Base-by-base conservation (phyloP, 805 yeast genomes). In the Yamadazyma paraphyllophila region DNA sequence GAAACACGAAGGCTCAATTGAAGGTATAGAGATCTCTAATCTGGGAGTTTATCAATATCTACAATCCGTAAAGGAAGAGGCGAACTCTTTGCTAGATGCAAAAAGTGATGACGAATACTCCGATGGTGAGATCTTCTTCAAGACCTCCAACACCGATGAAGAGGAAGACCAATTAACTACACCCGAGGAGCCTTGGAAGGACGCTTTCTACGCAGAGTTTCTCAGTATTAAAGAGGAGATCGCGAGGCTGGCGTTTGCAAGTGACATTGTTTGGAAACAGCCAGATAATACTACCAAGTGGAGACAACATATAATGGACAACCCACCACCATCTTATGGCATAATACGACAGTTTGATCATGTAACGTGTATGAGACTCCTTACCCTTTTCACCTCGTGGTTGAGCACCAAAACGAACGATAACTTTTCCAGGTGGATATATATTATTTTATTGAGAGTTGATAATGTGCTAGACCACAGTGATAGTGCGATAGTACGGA, bases 361-460 rank as follows among this genome's bases (percentile, higher is more conserved):
- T 35, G 52, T 65, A 7, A 63, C 67, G 4, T 55, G 60, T 4
- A 61, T 70, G 46, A 67, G 65, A 50, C 58, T 71, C 12, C 46
- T 71, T 15, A 61, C 65, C 1, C 62, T 65, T 47, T 55, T 57
- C 39, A 66, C 74, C 27, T 61, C 62, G 44, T 69, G 75, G 75
- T 60, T 71, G 20, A 68, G 67, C 56, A 51, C 54, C 12, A 55
- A 62, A 13, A 49, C 57, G 33, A 60, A 61, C 15, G 55, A 54
- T 14, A 50, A 55, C 25, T 45, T 69, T 9, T 59, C 66, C 2
- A 54, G 52, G 44, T 71, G 77, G 77, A 60, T 71, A 7, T 71
- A 65, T 58, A 45, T 53, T 14, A 46, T 64, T 8, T 58, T 71
- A 33, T 49, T 69, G 15, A 55, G 74, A 24, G 49, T 70, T n/a